These are phyloP conservation scores for Backusella parvicylindrica DNA, from an alignment of 192 early-diverging fungal genomes.

Conservation along the genomic window DNA sequence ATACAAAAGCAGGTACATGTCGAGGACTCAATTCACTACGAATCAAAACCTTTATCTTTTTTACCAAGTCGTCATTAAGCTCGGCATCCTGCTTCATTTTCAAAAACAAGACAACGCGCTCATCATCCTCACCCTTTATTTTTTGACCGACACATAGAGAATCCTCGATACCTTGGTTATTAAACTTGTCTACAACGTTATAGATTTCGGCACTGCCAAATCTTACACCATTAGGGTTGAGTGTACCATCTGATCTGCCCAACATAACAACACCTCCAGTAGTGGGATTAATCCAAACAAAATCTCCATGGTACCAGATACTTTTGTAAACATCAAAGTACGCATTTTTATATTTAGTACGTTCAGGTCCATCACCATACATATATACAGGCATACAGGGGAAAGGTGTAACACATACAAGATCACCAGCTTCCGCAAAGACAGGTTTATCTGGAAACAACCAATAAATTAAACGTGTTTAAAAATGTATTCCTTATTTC, in stretches of 20 bases:
- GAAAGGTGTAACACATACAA: slow-evolving; percentile 92
- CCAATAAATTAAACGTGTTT: not conserved
- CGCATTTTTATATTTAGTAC: slow-evolving; percentile 75
- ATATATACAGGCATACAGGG: slow-evolving; percentile 97
- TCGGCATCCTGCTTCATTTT: slow-evolving; percentile 65
- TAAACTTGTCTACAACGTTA: slow-evolving; percentile 84
- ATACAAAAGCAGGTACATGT: slow-evolving; percentile 87
- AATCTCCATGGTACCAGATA: slow-evolving; percentile 98
- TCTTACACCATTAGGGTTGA: slow-evolving; percentile 90
- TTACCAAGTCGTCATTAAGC: slow-evolving; percentile 61
- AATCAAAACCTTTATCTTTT: slow-evolving; percentile 72
- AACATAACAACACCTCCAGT: slow-evolving; percentile 95
- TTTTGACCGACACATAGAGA: slow-evolving; percentile 90
- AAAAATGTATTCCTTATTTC: slow-evolving; percentile 15
- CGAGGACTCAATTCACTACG: slow-evolving; percentile 81
- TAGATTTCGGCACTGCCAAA: slow-evolving; percentile 95
- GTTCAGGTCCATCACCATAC: slow-evolving; percentile 74
- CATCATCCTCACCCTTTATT: slow-evolving; percentile 67
- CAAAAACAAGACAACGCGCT: slow-evolving; percentile 89
- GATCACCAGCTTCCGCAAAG: slow-evolving; percentile 74
- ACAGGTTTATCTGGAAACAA: slow-evolving; percentile 49
- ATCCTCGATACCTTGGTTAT: slow-evolving; percentile 65
- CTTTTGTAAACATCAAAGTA: slow-evolving; percentile 85
- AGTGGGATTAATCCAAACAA: slow-evolving; percentile 74
- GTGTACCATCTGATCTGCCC: slow-evolving; percentile 86